Percentiles rank a stretch among this genome's conserved stretches.
phyloP scores from a whole-genome alignment of 2,329 filamentous ascomycete genomes.

The Zymoseptoria brevis region DNA sequence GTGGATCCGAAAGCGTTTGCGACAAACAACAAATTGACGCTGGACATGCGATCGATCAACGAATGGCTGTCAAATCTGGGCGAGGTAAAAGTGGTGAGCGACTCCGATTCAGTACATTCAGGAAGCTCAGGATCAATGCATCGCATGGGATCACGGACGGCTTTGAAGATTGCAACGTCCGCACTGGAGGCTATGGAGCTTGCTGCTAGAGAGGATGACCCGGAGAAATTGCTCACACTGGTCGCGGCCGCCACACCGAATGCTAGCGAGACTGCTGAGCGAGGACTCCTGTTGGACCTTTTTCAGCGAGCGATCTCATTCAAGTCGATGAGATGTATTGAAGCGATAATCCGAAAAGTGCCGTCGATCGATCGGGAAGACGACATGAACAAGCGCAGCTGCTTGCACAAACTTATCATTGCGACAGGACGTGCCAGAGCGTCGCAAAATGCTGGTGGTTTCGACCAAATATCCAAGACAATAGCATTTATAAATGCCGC shows the following conservation, averaged over 20 bases:
- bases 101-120: constrained; percentile 62
- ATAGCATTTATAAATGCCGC: constrained; percentile 74
- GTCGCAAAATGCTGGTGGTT: constrained; percentile 33
- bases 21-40: constrained; percentile 55
- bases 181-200: constrained; percentile 65
- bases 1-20: constrained; percentile 85
- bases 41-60: constrained; percentile 65
- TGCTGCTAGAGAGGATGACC: constrained; percentile 62
- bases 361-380: constrained; percentile 73
- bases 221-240: constrained; percentile 45
- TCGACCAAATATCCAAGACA: constrained; percentile 43
- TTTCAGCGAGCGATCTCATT: constrained; percentile 69
- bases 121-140: constrained; percentile 57
- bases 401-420: constrained; percentile 85
- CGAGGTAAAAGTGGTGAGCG: constrained; percentile 68
- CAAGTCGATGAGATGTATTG: constrained; percentile 60
- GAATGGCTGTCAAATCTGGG: constrained; percentile 80
- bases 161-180: constrained; percentile 61
- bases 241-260: constrained; percentile 13
- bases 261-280: constrained; percentile 44
- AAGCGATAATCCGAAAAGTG: constrained; percentile 60
- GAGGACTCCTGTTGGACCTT: constrained; percentile 68
- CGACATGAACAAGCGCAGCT: constrained; percentile 90
- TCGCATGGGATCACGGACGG: constrained; percentile 65
- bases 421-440: constrained; percentile 72